Evolutionary conservation across 2,329 filamentous ascomycete genomes (phyloP).

Genomic region (Orbilia blumenaviensis): DNA sequence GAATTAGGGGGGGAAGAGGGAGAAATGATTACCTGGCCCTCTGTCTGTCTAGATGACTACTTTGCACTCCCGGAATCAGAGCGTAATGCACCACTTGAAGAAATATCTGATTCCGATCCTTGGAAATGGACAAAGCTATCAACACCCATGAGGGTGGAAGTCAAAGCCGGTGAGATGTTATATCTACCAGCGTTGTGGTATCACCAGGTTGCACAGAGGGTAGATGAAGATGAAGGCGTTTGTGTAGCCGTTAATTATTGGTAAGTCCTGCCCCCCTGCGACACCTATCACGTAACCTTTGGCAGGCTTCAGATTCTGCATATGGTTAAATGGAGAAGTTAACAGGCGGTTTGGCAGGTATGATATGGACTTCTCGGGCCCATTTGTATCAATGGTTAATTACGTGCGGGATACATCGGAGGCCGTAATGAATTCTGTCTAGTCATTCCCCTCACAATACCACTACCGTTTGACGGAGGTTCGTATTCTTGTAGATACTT

Average conservation of each 20-base stretch:
- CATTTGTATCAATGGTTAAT: conserved; percentile 70
- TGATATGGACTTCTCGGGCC: conserved; percentile 78
- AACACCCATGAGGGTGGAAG: conserved; percentile 71
- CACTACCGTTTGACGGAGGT: not conserved
- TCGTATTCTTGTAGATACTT: no score
- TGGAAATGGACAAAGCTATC: conserved; percentile 65
- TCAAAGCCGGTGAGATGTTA: conserved; percentile 79
- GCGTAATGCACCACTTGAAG: not conserved
- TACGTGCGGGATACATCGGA: conserved; percentile 63
- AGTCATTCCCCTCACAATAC: not conserved
- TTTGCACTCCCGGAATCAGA: conserved; percentile 31
- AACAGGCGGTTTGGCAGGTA: conserved; percentile 66
- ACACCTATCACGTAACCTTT: not conserved
- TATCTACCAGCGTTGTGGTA: conserved; percentile 87
- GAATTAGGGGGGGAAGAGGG: not conserved
- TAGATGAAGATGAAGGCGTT: conserved; percentile 73
- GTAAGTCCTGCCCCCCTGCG: conserved; percentile 62
- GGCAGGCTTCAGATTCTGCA: no score
- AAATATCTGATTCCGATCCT: conserved; percentile 66
- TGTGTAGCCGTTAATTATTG: conserved; percentile 86
- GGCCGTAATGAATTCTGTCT: not conserved
- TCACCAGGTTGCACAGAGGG: conserved; percentile 78
- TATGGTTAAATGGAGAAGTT: not conserved
- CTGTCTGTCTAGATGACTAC: conserved; percentile 24
- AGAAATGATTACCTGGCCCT: conserved; percentile 34